Evolutionary conservation across 306 rosid species (phyloP).

Genomic region (Abrus precatorius): DNA sequence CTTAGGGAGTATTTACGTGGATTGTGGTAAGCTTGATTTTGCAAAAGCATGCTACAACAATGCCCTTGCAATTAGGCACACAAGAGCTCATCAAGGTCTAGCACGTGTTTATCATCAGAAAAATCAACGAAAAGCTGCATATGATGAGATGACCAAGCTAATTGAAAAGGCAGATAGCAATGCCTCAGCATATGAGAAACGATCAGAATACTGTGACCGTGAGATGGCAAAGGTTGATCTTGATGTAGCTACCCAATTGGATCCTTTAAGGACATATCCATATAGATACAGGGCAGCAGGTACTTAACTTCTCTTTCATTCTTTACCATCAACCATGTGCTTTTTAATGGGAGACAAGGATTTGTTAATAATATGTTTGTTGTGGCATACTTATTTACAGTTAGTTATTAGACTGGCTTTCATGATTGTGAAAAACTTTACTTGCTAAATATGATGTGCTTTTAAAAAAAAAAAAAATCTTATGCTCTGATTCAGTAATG

Average conservation of each 20-base stretch:
- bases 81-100: constrained; percentile 86
- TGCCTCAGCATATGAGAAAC: constrained; percentile 85
- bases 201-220: constrained; percentile 78
- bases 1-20: constrained; percentile 77
- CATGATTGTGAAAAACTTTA: not conserved
- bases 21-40: constrained; percentile 70
- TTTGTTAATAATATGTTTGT: constrained; percentile 2
- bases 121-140: constrained; percentile 71
- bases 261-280: constrained; percentile 80
- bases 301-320: constrained; percentile 36
- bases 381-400: not conserved
- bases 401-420: not conserved
- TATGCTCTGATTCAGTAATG: not conserved
- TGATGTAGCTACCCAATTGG: constrained; percentile 63
- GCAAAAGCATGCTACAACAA: constrained; percentile 71
- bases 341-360: not conserved
- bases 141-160: constrained; percentile 82
- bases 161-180: constrained; percentile 68
- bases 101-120: constrained; percentile 77
- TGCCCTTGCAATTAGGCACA: constrained; percentile 82
- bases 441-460: not conserved
- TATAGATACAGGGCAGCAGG: constrained; percentile 93
- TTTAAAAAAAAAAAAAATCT: not conserved
- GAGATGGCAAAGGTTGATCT: constrained; percentile 75
- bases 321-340: constrained; percentile 20